Conservation (phyloP, 2,329 filamentous ascomycete genomes). For the Alternaria panax region DNA sequence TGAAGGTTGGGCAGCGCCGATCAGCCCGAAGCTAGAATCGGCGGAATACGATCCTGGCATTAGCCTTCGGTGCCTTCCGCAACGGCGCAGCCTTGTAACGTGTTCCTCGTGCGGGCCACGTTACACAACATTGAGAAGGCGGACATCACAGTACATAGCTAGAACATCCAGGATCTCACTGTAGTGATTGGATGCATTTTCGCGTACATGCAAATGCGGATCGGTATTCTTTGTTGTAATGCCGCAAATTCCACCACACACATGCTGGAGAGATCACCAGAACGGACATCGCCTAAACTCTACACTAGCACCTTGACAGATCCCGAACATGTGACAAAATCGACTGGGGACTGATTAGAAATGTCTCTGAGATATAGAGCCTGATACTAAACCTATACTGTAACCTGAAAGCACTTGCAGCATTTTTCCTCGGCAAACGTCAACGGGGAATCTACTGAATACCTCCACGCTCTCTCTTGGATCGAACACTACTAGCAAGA, state of each 20-base stretch:
- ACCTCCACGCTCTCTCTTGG: too few species aligned
- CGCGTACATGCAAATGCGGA: background rate
- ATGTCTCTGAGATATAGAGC: background rate
- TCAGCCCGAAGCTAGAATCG: background rate
- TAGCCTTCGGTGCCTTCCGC: background rate
- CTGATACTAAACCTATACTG: background rate
- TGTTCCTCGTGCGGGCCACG: background rate
- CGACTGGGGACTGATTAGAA: too few species aligned
- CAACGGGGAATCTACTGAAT: too few species aligned
- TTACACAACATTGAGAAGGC: background rate
- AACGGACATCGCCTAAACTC: background rate
- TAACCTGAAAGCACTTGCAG: too few species aligned
- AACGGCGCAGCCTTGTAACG: background rate
- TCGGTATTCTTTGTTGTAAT: background rate
- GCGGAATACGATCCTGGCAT: background rate
- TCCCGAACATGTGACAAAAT: background rate
- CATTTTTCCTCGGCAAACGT: too few species aligned
- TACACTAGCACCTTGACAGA: background rate
- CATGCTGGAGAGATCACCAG: background rate
- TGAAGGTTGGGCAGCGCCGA: background rate
- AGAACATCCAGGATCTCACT: background rate
- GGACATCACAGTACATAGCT: background rate
- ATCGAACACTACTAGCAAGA: background rate
- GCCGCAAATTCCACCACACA: background rate
- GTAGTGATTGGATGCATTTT: background rate